These are phyloP conservation scores for Jacaranda copaia DNA, from an alignment of 257 asterid genomes.

Conservation along the genomic window DNA sequence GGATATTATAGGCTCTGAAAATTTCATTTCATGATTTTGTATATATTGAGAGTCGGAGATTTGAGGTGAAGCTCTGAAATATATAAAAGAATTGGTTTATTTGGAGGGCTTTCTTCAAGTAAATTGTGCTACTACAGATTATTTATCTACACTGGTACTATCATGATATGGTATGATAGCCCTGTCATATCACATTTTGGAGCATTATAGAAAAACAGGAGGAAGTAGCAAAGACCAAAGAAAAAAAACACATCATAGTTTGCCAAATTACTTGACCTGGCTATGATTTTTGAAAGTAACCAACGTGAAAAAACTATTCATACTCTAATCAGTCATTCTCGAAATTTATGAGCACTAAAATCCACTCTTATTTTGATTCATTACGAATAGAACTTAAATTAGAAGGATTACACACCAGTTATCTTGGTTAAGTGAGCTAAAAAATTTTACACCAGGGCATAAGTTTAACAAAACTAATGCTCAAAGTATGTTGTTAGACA, in stretches of 20 bases:
- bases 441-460: not conserved
- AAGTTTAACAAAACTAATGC: slow-evolving; percentile 15
- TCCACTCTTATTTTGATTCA: not conserved
- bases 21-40: not conserved
- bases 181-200: not conserved
- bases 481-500: not conserved
- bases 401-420: not conserved
- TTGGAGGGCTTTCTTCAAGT: not conserved
- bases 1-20: not conserved
- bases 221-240: not conserved
- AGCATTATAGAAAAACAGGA: not conserved
- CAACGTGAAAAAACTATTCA: not conserved
- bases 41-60: not conserved
- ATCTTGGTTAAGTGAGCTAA: slow-evolving; percentile 14
- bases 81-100: not conserved
- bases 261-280: not conserved
- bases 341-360: slow-evolving; percentile 5
- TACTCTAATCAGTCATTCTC: not conserved
- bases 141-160: not conserved
- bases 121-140: not conserved
- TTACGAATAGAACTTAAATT: slow-evolving; percentile 1
- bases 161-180: not conserved
- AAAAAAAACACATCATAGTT: not conserved
- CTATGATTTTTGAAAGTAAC: not conserved
- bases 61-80: not conserved